Evolutionary conservation across 805 yeast species (phyloP).

Genomic region (Candida broadrunensis): DNA sequence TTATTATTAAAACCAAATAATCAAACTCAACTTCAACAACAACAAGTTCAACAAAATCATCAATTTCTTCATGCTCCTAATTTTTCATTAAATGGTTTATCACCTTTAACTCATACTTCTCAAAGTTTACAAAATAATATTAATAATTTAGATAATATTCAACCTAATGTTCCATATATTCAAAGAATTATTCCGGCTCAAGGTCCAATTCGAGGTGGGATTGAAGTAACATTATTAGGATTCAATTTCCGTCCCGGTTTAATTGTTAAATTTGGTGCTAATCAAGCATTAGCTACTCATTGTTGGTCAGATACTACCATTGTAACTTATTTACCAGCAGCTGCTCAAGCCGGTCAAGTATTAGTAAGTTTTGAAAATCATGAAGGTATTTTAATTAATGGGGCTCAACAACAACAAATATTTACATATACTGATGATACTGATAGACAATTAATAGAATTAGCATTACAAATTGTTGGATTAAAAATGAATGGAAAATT

Average conservation of each 20-base stretch:
- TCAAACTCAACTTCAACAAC: background rate
- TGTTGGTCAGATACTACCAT: conserved; percentile 96
- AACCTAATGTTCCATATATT: conserved; percentile 48
- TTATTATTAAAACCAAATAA: conserved; percentile 5
- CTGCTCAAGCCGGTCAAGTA: conserved; percentile 86
- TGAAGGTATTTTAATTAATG: conserved; percentile 28
- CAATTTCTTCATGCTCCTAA: background rate
- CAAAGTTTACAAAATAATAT: background rate
- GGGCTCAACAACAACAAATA: conserved; percentile 46
- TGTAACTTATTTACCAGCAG: conserved; percentile 92
- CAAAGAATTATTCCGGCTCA: conserved; percentile 92
- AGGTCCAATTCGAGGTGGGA: conserved; percentile 95
- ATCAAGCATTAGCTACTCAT: conserved; percentile 77
- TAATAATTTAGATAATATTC: background rate
- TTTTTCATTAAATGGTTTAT: conserved; percentile 7
- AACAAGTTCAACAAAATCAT: background rate
- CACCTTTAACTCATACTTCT: conserved; percentile 9
- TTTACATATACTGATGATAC: conserved; percentile 95
- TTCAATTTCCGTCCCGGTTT: conserved; percentile 81
- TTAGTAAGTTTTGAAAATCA: conserved; percentile 73
- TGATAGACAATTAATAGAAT: conserved; percentile 88
- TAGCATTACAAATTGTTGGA: conserved; percentile 95
- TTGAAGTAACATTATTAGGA: conserved; percentile 90
- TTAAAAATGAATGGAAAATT: conserved; percentile 93
- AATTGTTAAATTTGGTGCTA: conserved; percentile 81